phyloP scores from a whole-genome alignment of 306 rosid genomes.

The Rubus parviflorus region DNA sequence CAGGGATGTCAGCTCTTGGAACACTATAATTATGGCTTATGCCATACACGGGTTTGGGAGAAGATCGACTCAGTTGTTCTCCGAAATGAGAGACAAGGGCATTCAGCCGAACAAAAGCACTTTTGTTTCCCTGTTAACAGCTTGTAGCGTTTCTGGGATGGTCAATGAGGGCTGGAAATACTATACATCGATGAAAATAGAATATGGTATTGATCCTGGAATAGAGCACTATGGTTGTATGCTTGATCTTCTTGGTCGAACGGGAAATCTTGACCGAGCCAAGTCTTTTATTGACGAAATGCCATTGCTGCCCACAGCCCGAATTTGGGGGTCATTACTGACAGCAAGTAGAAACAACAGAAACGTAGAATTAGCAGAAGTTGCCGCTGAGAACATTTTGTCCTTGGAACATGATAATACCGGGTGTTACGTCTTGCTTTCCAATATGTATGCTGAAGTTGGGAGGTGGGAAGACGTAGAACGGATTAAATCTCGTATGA shows the following conservation, averaged over 20 bases:
- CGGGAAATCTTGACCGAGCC: slow-evolving; percentile 46
- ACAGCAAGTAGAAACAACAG: slow-evolving; percentile 50
- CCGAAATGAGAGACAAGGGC: slow-evolving; percentile 39
- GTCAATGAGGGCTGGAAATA: slow-evolving; percentile 46
- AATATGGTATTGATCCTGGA: slow-evolving; percentile 47
- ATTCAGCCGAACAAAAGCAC: slow-evolving; percentile 49
- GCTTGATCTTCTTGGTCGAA: slow-evolving; percentile 53
- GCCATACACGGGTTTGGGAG: slow-evolving; percentile 59
- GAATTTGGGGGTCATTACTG: slow-evolving; percentile 63
- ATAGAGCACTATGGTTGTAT: slow-evolving; percentile 64
- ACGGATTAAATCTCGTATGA: slow-evolving; percentile 41
- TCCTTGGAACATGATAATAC: slow-evolving; percentile 45
- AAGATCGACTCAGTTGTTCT: slow-evolving; percentile 39
- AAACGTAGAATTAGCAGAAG: slow-evolving; percentile 51
- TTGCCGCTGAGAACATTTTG: slow-evolving; percentile 42
- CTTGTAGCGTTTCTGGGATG: slow-evolving; percentile 59
- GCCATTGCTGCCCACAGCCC: slow-evolving; percentile 47
- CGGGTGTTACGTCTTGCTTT: slow-evolving; percentile 51
- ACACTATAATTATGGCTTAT: slow-evolving; percentile 55
- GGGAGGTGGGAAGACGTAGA: slow-evolving; percentile 52
- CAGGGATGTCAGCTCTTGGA: slow-evolving; percentile 55
- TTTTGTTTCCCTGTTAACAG: slow-evolving; percentile 50
- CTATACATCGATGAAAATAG: slow-evolving; percentile 43
- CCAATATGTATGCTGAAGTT: slow-evolving; percentile 59
- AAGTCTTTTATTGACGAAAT: slow-evolving; percentile 45